Evolutionary conservation across 495 filamentous ascomycete genomes (phyloP).

Genomic region (Daldinia caldariorum): DNA sequence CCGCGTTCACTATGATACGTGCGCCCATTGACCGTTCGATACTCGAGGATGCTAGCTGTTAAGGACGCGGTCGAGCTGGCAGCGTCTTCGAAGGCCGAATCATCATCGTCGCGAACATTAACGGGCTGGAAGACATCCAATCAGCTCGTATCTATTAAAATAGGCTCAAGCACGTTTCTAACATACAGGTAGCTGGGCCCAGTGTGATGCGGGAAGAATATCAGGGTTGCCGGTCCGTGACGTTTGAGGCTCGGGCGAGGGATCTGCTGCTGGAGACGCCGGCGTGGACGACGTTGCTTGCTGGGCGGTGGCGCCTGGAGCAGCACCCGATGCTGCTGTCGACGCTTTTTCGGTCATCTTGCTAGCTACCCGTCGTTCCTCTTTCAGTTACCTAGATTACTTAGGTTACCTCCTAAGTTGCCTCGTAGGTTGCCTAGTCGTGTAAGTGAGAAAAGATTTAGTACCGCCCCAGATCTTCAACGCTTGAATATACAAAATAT

Average conservation of each 20-base stretch:
- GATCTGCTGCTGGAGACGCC: conserved; percentile 3
- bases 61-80: conserved; percentile 57
- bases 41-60: conserved; percentile 56
- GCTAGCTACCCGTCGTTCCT: neutral
- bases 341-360: conserved; percentile 28
- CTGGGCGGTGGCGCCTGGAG: neutral
- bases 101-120: conserved; percentile 41
- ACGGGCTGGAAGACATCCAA: conserved; percentile 9
- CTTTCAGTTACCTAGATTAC: neutral
- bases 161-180: neutral
- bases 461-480: neutral
- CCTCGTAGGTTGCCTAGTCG: neutral
- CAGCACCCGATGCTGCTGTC: neutral
- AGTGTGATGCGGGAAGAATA: conserved; percentile 48
- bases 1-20: conserved; percentile 52
- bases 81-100: conserved; percentile 46
- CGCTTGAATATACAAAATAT: neutral
- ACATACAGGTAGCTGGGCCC: conserved; percentile 37
- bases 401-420: neutral
- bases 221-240: neutral
- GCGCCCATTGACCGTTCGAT: conserved; percentile 53
- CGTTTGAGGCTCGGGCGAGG: conserved; percentile 7
- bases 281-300: conserved; percentile 1
- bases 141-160: conserved; percentile 2
- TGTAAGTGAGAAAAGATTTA: neutral